Evolutionary conservation across 768 basidiomycete genomes (phyloP).

Genomic region (Tricholoma sp.): DNA sequence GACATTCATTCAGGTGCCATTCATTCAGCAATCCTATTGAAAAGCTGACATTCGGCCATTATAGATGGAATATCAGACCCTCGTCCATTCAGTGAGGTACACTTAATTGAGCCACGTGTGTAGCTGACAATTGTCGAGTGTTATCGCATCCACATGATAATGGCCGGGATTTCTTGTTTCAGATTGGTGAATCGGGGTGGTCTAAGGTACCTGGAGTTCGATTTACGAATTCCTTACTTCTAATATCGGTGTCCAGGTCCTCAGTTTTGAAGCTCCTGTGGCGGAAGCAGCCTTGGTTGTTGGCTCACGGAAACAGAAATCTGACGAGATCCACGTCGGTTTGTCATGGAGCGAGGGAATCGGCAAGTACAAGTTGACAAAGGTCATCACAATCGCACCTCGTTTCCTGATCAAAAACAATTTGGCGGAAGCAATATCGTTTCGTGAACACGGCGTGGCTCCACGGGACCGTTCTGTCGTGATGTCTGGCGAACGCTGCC

Average conservation of each 20-base stretch:
- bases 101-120: constrained; percentile 1
- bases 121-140: constrained; percentile 41
- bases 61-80: constrained; percentile 47
- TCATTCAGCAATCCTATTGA: not conserved
- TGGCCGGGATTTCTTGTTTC: constrained; percentile 81
- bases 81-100: constrained; percentile 73
- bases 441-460: constrained; percentile 80
- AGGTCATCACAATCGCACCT: constrained; percentile 88
- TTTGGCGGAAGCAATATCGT: constrained; percentile 59
- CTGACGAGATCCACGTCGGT: constrained; percentile 75
- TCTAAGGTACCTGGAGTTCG: constrained; percentile 58
- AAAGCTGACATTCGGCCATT: constrained; percentile 1
- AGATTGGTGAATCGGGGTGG: constrained; percentile 80
- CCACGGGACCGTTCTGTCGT: constrained; percentile 60
- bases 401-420: constrained; percentile 89
- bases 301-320: constrained; percentile 53
- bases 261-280: constrained; percentile 87
- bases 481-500: constrained; percentile 60
- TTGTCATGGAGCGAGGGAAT: constrained; percentile 89
- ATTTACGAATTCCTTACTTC: not conserved
- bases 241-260: constrained; percentile 36
- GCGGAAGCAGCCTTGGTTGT: constrained; percentile 85
- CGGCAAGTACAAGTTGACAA: constrained; percentile 97
- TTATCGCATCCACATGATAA: constrained; percentile 78
- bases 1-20: constrained; percentile 57